Percentiles rank a stretch among this genome's conserved stretches.
Conservation (phyloP, 2,329 filamentous ascomycete species). For the Fusarium bulbicola region DNA sequence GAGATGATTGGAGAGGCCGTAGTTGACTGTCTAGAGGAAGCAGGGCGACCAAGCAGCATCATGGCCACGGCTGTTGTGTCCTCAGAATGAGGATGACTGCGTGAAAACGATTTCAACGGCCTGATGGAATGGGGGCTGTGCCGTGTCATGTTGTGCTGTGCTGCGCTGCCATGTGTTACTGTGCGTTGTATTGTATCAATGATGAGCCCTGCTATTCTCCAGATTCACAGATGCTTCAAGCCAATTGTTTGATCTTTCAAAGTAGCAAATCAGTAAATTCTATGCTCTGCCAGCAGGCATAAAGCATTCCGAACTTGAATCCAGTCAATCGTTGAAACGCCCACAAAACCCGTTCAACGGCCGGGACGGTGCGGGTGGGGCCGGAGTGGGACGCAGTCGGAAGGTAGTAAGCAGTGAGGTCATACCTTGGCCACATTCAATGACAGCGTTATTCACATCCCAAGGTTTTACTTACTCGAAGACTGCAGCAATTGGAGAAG, state of each 20-base stretch:
- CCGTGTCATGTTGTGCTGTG: not conserved
- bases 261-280: not conserved
- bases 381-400: slow-evolving; percentile 10
- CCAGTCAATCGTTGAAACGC: not conserved
- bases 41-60: not conserved
- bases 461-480: not conserved
- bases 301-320: not conserved
- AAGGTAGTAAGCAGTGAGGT: slow-evolving; percentile 25
- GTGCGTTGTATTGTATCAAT: not conserved
- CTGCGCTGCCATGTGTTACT: not conserved
- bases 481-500: not conserved
- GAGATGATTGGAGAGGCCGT: slow-evolving; percentile 24
- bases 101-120: not conserved
- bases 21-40: not conserved
- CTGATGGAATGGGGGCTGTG: slow-evolving; percentile 21
- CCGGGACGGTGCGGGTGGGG: not conserved
- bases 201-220: not conserved
- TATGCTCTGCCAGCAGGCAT: not conserved
- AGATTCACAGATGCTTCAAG: not conserved
- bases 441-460: slow-evolving; percentile 18
- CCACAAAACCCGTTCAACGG: too few relatives aligned
- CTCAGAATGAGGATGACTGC: slow-evolving; percentile 15
- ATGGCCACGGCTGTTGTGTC: not conserved
- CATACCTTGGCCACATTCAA: slow-evolving; percentile 20
- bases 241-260: not conserved